Base-by-base conservation (phyloP, 2,329 filamentous ascomycete species). In the Cladorrhinum sp. region DNA sequence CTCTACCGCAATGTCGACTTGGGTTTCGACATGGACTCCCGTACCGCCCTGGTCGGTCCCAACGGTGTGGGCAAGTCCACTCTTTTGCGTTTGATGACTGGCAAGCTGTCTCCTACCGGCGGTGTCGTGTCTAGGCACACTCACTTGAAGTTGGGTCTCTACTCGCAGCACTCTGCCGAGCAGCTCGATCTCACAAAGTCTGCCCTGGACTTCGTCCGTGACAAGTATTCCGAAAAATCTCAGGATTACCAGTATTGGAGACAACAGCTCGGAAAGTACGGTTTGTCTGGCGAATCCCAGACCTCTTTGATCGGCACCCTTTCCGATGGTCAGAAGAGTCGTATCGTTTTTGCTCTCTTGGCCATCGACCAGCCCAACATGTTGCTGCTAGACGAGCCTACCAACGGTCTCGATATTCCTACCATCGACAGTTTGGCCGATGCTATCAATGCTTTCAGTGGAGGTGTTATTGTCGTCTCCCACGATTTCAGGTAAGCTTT, bases 171-270 rank as follows among this genome's bases (percentile, higher is more conserved):
- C 85, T 97, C 93, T 66, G 91, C 95, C 59, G 95, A 99, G 78
- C 95, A 98, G 82, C 90, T 99, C 56, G 95, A 99, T 76, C 83
- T 99, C 66, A 99, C 92, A 78, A 99, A 99, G 84, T 97, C 92
- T 51, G 88, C 95, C 8, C 86, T 99, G 58, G 96, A 99, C 78
- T 99, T 99, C 74, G 94, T 98, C 65, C 90, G 95, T 66, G 94
- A 98, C 80, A 96, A 94, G 83, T 98, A 96, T 81, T 77, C 82
- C 49, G 82, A 88, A 66, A 91, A 94, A 80, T 92, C 88, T 58
- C 95, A 99, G 76, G 95, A 99, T 76, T 96, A 96, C 83, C 95
- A 99, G 81, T 99, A 95, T 86, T 99, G 95, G 95, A 88, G 95
- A 74, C 94, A 97, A 79, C 92, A 96, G 81, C 90, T 99, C 39